Percentiles rank a stretch among this genome's conserved stretches.
Conservation (phyloP, 2,329 filamentous ascomycete species). For the Escovopsis weberi region DNA sequence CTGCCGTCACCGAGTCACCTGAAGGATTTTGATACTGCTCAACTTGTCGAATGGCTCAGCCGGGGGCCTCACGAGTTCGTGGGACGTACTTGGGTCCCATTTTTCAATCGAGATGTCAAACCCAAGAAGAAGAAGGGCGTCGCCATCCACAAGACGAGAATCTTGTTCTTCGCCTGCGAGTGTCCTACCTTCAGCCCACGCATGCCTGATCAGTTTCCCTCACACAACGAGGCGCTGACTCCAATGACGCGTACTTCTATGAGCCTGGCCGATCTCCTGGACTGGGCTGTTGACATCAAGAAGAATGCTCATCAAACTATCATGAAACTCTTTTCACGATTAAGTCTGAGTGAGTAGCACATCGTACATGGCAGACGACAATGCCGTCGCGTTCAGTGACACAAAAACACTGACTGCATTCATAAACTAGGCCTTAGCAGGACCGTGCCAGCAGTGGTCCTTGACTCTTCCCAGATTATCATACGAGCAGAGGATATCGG, state of each 20-base stretch:
- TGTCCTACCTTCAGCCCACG: constrained; percentile 26
- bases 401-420: constrained; percentile 1
- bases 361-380: too few species aligned
- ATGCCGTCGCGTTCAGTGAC: too few species aligned
- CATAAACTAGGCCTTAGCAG: constrained; percentile 32
- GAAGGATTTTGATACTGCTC: constrained; percentile 17
- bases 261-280: constrained; percentile 27
- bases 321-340: constrained; percentile 44
- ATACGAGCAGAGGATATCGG: constrained; percentile 22
- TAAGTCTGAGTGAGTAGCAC: constrained; percentile 32
- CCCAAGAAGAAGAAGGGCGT: constrained; percentile 18
- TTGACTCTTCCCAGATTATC: constrained; percentile 32
- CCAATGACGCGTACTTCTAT: constrained; percentile 18
- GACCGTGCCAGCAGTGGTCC: constrained; percentile 29
- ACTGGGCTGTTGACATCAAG: constrained; percentile 35
- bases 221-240: constrained; percentile 11
- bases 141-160: constrained; percentile 12
- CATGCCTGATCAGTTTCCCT: constrained; percentile 7
- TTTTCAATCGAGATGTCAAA: constrained; percentile 28
- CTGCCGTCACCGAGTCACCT: constrained; percentile 28
- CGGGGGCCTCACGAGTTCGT: constrained; percentile 25
- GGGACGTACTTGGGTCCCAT: constrained; percentile 32
- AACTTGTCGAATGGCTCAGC: constrained; percentile 17
- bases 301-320: constrained; percentile 30
- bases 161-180: constrained; percentile 41